Conservation (phyloP, 106 monocot species). For the Allium fistulosum region DNA sequence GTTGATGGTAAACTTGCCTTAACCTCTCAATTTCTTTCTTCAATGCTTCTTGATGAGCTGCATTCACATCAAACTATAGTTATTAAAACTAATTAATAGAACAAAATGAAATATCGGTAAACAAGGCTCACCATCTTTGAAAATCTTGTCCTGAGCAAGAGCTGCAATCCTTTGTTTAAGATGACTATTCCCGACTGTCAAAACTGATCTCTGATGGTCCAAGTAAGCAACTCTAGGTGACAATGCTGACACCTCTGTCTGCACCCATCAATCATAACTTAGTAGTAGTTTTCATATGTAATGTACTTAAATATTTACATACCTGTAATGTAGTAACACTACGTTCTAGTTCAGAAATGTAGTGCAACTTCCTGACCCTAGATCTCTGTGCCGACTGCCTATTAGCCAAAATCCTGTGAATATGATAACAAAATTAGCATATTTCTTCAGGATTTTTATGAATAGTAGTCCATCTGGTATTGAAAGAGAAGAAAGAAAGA, state of each 20-base stretch:
- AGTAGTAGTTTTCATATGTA: neutral
- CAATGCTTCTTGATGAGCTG: slow-evolving; percentile 73
- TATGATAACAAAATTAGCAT: neutral
- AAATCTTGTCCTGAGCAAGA: slow-evolving; percentile 77
- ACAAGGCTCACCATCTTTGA: slow-evolving; percentile 61
- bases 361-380: slow-evolving; percentile 81
- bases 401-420: slow-evolving; percentile 61
- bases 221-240: slow-evolving; percentile 82
- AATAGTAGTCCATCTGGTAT: neutral
- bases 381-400: slow-evolving; percentile 88
- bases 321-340: slow-evolving; percentile 75
- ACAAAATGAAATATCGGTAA: neutral
- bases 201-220: slow-evolving; percentile 80
- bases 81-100: neutral
- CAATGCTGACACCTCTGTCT: slow-evolving; percentile 86
- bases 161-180: slow-evolving; percentile 83
- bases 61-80: neutral
- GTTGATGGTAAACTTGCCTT: slow-evolving; percentile 63
- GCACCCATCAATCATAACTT: slow-evolving; percentile 3
- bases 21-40: slow-evolving; percentile 73
- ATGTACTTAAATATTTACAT: neutral
- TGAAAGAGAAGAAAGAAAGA: neutral
- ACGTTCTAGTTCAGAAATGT: slow-evolving; percentile 85
- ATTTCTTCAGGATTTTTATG: neutral
- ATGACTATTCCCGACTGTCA: slow-evolving; percentile 72